These are phyloP conservation scores for Neolentinus lepideus DNA, from an alignment of 1,284 basidiomycete species.

Conservation along the genomic window DNA sequence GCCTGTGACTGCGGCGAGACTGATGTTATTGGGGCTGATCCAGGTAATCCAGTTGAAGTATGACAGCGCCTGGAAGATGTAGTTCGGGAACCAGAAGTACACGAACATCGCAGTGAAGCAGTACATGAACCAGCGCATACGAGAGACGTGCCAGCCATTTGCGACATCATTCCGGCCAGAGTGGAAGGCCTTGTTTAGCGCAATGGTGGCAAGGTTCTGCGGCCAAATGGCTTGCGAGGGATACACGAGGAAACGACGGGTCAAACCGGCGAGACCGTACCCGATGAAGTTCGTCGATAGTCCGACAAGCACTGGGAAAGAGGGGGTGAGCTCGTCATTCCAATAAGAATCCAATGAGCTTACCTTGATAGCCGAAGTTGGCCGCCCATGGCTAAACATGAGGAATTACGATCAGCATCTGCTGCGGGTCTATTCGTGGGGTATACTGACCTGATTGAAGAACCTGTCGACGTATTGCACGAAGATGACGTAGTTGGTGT, in stretches of 20 bases:
- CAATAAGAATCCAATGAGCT: neutral
- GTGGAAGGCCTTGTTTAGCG: conserved; percentile 6
- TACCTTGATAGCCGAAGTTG: conserved; percentile 31
- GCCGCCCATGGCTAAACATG: conserved; percentile 16
- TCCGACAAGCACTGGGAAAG: conserved; percentile 15
- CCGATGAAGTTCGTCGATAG: conserved; percentile 38
- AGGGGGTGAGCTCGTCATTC: neutral
- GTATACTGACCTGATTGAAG: conserved; percentile 13
- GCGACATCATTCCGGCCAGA: conserved; percentile 17
- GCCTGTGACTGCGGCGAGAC: conserved; percentile 29
- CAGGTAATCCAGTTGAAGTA: conserved; percentile 56
- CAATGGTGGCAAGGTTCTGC: conserved; percentile 33
- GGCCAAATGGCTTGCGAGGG: conserved; percentile 56
- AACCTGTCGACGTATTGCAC: conserved; percentile 23
- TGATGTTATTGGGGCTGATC: conserved; percentile 46
- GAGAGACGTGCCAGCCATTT: conserved; percentile 29
- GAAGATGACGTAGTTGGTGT: conserved; percentile 15
- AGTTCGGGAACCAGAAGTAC: conserved; percentile 30
- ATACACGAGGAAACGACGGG: conserved; percentile 50
- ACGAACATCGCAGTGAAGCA: conserved; percentile 22
- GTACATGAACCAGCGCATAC: conserved; percentile 32
- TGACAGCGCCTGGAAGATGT: conserved; percentile 30
- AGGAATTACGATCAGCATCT: conserved; percentile 13
- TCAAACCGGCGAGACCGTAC: conserved; percentile 45
- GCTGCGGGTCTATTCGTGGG: conserved; percentile 9